Evolutionary conservation across 2,329 filamentous ascomycete species (phyloP), one percentile per base, ranked within the genome.

Genomic region (Cadophora sp.): DNA sequence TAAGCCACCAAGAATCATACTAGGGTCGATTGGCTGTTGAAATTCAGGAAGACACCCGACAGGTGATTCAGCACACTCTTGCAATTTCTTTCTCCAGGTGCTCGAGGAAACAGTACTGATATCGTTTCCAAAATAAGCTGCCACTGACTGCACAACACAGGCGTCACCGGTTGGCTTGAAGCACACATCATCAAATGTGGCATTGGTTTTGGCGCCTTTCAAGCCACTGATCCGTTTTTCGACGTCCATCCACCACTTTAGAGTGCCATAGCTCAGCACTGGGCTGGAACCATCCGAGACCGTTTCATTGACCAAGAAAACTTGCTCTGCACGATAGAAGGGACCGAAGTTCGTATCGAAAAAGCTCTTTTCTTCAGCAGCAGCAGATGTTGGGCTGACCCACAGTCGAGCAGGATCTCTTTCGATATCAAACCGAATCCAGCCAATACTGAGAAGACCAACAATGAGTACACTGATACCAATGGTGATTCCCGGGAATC

Each of bases 311-410:
- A 98, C 93, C 16, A 99, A 80, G 79, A 99, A 99, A 0, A 90
- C 88, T 80, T 99, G 96, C 79, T 99, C 92, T 0, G 94, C 92
- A 50, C 96, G 92, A 80, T 96, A 99, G 77, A 99, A 99, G 0
- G 95, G 94, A 0, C 96, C 97, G 78, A 99, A 99, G 74, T 93
- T 94, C 43, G 87, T 79, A 77, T 99, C 97, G 72, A 98, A 99
- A 78, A 97, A 99, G 1, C 87, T 86, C 81, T 99, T 99, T 78
- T 99, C 95, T 77, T 93, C 87, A 0, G 96, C 96, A 24, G 97
- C 95, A 60, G 90, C 88, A 4, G 96, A 98, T 9, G 92, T 91
- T 8, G 96, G 96, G 75, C 95, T 94, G n/a, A 99, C 96, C 96
- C 96, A 99, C 9, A 99, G 83, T 59, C 92, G 89, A 12, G 97